Evolutionary conservation across 805 yeast species (phyloP).

Genomic region (Wickerhamiella azyma): DNA sequence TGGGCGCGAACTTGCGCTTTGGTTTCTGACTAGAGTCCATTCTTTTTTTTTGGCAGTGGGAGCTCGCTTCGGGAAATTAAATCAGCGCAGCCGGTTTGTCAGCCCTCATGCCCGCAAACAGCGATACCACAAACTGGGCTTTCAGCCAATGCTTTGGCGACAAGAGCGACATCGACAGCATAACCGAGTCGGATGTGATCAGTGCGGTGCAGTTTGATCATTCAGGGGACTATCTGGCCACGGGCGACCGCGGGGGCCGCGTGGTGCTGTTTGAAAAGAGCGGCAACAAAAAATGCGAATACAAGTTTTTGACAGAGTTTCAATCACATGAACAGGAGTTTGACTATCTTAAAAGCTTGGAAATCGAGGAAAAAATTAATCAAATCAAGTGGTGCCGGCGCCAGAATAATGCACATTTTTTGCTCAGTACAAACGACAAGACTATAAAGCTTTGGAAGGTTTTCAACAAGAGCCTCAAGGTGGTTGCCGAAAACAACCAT

Average conservation of each 20-base stretch:
- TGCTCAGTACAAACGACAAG: slow-evolving; percentile 88
- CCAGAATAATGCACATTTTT: slow-evolving; percentile 76
- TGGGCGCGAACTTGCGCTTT: slow-evolving; percentile 58
- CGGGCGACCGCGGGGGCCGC: slow-evolving; percentile 98
- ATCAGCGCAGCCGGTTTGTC: not conserved
- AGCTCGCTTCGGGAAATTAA: not conserved
- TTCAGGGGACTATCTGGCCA: slow-evolving; percentile 88
- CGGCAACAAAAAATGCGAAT: slow-evolving; percentile 46
- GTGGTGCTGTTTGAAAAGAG: slow-evolving; percentile 79
- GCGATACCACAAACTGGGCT: slow-evolving; percentile 44
- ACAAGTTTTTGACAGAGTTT: slow-evolving; percentile 89
- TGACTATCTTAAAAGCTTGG: slow-evolving; percentile 87
- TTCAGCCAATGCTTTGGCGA: slow-evolving; percentile 98
- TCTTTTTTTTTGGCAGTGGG: not conserved
- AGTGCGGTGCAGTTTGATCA: slow-evolving; percentile 94
- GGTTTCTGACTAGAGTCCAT: slow-evolving; percentile 5
- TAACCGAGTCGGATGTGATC: slow-evolving; percentile 93
- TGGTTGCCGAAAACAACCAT: slow-evolving; percentile 84
- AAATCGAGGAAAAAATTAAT: slow-evolving; percentile 92
- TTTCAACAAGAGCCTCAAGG: slow-evolving; percentile 77
- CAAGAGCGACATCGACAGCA: slow-evolving; percentile 89
- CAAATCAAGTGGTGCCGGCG: slow-evolving; percentile 93
- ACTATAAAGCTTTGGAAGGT: slow-evolving; percentile 98
- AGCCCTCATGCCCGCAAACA: slow-evolving; percentile 16
- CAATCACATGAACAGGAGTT: slow-evolving; percentile 98